phyloP scores from a whole-genome alignment of 2,329 filamentous ascomycete species.

The Lachnellula hyalina region DNA sequence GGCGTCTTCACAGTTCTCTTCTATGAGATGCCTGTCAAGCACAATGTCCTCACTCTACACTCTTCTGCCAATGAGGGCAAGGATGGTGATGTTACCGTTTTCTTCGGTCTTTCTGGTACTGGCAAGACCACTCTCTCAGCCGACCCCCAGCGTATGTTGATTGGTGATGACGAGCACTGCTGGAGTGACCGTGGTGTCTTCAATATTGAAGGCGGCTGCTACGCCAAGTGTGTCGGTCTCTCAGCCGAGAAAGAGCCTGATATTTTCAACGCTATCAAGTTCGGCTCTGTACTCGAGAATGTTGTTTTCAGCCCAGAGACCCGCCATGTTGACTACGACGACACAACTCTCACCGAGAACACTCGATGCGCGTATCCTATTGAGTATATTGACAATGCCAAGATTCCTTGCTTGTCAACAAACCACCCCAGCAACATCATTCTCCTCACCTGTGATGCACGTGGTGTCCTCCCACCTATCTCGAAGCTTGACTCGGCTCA shows the following conservation, averaged over 20 bases:
- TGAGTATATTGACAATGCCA: constrained; percentile 98
- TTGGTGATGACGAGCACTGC: constrained; percentile 99
- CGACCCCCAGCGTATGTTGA: constrained; percentile 91
- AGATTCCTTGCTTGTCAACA: constrained; percentile 87
- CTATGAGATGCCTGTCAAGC: constrained; percentile 99
- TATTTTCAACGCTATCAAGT: constrained; percentile 93
- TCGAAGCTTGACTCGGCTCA: constrained; percentile 92
- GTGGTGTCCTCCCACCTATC: constrained; percentile 94
- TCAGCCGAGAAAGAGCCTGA: constrained; percentile 99
- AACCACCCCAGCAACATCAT: constrained; percentile 96
- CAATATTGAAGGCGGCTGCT: constrained; percentile 99
- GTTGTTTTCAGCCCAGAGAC: constrained; percentile 93
- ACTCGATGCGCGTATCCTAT: constrained; percentile 98
- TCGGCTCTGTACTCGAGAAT: constrained; percentile 96
- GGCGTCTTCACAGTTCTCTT: constrained; percentile 98
- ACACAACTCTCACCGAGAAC: constrained; percentile 93
- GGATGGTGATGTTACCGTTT: constrained; percentile 93
- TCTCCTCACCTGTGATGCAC: constrained; percentile 94
- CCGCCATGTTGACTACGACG: constrained; percentile 91
- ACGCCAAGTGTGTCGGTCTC: constrained; percentile 96
- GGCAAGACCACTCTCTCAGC: constrained; percentile 98
- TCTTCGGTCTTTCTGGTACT: constrained; percentile 97
- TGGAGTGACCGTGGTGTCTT: constrained; percentile 96
- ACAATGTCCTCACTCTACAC: constrained; percentile 97
- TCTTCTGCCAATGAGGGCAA: constrained; percentile 97